Evolutionary conservation across 345 rosid genomes (phyloP), one percentile per base, ranked within the genome.

Genomic region (Bruguiera gymnorhiza): DNA sequence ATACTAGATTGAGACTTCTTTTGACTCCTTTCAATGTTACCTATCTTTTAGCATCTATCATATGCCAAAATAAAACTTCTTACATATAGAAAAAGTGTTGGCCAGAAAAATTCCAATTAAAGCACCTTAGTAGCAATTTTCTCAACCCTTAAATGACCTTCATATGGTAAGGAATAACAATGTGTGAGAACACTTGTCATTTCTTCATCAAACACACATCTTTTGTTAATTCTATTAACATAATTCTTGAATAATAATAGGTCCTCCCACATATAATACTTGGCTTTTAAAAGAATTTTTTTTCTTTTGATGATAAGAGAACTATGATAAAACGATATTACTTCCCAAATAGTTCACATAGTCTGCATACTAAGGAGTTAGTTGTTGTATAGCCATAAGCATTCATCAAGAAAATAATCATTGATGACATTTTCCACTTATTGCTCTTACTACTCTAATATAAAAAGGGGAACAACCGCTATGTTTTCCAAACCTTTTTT

Each of bases 321-420:
- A 20, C 4, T 29, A 10, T 7, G 0, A 11, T 24, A 51, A 70
- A 7, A 64, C 0, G 2, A 39, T 57, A 7, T 27, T 6, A 0
- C 55, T 39, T 0, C 19, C 68, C 4, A 54, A 21, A 15, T 52
- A 63, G 19, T 53, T 71, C 0, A 15, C 54, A 29, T 39, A 8
- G 1, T 63, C 0, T 5, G 43, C 27, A 71, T 62, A 63, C 63
- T 36, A 71, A 1, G 63, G 63, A 6, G 7, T 3, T 39, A 9
- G 0, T 0, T 3, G 2, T 0, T n/a, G 4, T 0, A 52, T 2
- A 1, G 20, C 36, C 23, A 63, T 0, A 62, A 11, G 2, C 34
- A 27, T 24, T 71, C 46, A 63, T 71, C 8, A 1, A 1, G 39
- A 51, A 21, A 71, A 63, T 2, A 4, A 4, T 66, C 39, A 20